A percentile compares a stretch with the other conserved stretches of the same genome.
Conservation (phyloP, 257 asterid genomes). For the Coffea canephora region DNA sequence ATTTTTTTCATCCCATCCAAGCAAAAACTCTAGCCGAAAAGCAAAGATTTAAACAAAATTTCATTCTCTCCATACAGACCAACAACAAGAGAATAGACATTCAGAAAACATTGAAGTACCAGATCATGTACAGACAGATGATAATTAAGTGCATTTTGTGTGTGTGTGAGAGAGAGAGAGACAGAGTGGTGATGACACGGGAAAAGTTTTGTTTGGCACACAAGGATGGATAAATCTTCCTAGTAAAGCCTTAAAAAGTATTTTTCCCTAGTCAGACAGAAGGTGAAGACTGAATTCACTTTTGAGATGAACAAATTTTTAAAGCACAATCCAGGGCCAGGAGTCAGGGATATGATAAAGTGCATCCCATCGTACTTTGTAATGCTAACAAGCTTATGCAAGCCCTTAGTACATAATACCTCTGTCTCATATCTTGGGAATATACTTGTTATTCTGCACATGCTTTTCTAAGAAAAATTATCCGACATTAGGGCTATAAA, state of each 20-base stretch:
- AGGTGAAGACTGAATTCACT: too few species aligned
- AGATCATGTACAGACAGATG: too few species aligned
- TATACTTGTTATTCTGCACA: not conserved
- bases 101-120: not conserved
- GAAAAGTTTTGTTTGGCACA: not conserved
- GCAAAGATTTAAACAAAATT: too few species aligned
- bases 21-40: not conserved
- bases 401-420: not conserved
- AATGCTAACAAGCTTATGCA: not conserved
- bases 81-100: too few species aligned
- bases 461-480: not conserved
- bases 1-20: not conserved
- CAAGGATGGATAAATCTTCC: not conserved
- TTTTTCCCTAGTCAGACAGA: too few species aligned
- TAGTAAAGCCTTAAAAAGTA: too few species aligned
- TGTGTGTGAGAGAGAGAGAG: too few species aligned
- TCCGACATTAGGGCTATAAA: not conserved
- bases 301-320: too few species aligned
- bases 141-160: too few species aligned
- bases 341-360: not conserved
- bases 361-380: not conserved
- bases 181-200: not conserved
- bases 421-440: not conserved
- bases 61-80: not conserved
- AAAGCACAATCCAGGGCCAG: not conserved